Evolutionary conservation across 495 filamentous ascomycete genomes (phyloP).

Genomic region (Talaromyces stipitatus): DNA sequence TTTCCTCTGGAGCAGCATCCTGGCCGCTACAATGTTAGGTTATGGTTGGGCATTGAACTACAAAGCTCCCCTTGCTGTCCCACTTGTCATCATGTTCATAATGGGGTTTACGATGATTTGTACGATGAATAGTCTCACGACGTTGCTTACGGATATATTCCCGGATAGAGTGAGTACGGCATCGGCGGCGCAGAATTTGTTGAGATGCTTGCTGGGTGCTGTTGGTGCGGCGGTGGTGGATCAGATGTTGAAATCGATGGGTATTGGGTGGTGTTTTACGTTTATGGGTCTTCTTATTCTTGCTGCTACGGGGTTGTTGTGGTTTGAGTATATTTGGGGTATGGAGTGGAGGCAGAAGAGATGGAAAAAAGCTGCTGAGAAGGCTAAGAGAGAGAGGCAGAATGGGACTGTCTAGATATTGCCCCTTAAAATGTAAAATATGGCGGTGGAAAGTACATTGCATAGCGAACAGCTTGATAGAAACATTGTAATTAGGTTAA

Average conservation of each 20-base stretch:
- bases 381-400: background rate
- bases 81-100: conserved; percentile 49
- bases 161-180: conserved; percentile 51
- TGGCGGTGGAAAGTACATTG: too few species aligned
- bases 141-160: conserved; percentile 14
- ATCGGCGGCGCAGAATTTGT: conserved; percentile 63
- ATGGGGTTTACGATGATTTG: conserved; percentile 46
- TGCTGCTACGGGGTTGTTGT: conserved; percentile 9
- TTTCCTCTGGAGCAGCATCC: conserved; percentile 20
- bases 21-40: conserved; percentile 25
- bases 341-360: conserved; percentile 1
- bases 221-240: conserved; percentile 51
- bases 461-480: background rate
- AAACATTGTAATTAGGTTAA: background rate
- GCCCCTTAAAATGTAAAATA: too few species aligned
- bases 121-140: conserved; percentile 8
- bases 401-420: background rate
- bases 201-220: conserved; percentile 58
- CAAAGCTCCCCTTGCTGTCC: conserved; percentile 37
- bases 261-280: conserved; percentile 39
- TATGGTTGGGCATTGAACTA: conserved; percentile 52
- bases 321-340: conserved; percentile 8
- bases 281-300: conserved; percentile 21
- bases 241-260: conserved; percentile 52
- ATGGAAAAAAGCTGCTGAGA: background rate